phyloP scores from a whole-genome alignment of 768 basidiomycete genomes.

The Pulveroboletus sp. region DNA sequence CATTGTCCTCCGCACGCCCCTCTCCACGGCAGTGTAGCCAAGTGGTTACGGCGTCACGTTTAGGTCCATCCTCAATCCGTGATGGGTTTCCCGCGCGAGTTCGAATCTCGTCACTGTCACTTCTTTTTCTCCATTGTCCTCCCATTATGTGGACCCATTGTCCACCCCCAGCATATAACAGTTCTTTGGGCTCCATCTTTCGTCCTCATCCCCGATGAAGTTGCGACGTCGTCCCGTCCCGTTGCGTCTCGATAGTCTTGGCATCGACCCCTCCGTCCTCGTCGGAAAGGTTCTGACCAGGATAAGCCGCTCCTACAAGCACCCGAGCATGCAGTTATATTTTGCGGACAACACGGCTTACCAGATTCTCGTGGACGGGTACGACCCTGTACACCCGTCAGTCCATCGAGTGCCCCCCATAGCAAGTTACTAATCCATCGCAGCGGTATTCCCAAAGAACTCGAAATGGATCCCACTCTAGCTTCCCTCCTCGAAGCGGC shows the following conservation, averaged over 20 bases:
- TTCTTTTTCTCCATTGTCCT: slow-evolving; percentile 14
- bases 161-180: slow-evolving; percentile 6
- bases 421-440: neutral
- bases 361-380: slow-evolving; percentile 60
- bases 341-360: slow-evolving; percentile 42
- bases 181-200: slow-evolving; percentile 12
- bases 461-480: slow-evolving; percentile 48
- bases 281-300: slow-evolving; percentile 43
- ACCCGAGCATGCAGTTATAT: slow-evolving; percentile 46
- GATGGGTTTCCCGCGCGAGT: slow-evolving; percentile 58
- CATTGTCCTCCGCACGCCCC: rapidly evolving
- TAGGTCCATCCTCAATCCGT: slow-evolving; percentile 44
- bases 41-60: slow-evolving; percentile 61
- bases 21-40: slow-evolving; percentile 48
- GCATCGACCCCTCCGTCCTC: slow-evolving; percentile 40
- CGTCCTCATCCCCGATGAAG: slow-evolving; percentile 25
- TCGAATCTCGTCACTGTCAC: slow-evolving; percentile 59
- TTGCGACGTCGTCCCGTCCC: slow-evolving; percentile 33
- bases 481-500: slow-evolving; percentile 40
- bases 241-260: slow-evolving; percentile 30
- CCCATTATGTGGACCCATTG: neutral
- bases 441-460: slow-evolving; percentile 52
- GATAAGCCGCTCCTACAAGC: slow-evolving; percentile 39
- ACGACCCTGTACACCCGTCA: slow-evolving; percentile 48
- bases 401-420: neutral